Conservation (phyloP, 495 filamentous ascomycete genomes). For the Parachaetomium inaequale region DNA sequence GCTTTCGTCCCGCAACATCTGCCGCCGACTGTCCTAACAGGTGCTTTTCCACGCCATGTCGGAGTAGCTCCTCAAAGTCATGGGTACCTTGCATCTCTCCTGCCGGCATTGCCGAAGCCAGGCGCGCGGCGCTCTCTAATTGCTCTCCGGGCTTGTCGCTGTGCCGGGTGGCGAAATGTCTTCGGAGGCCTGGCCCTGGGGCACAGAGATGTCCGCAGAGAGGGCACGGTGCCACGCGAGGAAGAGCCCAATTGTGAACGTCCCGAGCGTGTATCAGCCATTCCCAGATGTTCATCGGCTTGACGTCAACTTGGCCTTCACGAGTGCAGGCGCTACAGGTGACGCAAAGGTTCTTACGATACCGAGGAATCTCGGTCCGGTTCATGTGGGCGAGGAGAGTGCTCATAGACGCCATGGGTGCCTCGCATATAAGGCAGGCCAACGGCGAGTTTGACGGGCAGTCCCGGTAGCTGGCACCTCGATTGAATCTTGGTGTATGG, state of each 20-base stretch:
- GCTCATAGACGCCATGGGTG: slow-evolving; percentile 11
- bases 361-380: slow-evolving; percentile 17
- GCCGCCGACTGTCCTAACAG: slow-evolving; percentile 8
- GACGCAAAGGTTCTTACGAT: slow-evolving; percentile 9
- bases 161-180: slow-evolving; percentile 13
- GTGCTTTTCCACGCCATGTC: slow-evolving; percentile 9
- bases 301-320: slow-evolving; percentile 13
- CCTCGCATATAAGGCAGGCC: slow-evolving; percentile 14
- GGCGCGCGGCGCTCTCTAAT: slow-evolving; percentile 6
- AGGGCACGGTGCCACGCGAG: slow-evolving; percentile 2
- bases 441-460: slow-evolving; percentile 15
- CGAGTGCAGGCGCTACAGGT: slow-evolving; percentile 13
- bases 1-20: slow-evolving; percentile 10
- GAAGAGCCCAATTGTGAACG: slow-evolving; percentile 15
- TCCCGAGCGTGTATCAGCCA: slow-evolving; percentile 14
- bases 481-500: slow-evolving; percentile 17
- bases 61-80: slow-evolving; percentile 15
- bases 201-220: slow-evolving; percentile 13
- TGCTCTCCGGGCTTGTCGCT: neutral
- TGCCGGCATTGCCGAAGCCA: slow-evolving; percentile 15
- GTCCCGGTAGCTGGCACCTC: slow-evolving; percentile 4
- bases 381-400: slow-evolving; percentile 18
- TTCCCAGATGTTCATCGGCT: slow-evolving; percentile 15
- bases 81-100: slow-evolving; percentile 7
- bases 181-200: slow-evolving; percentile 5